Conservation (phyloP, 441 rosid genomes). For the Francoa sonchifolia region DNA sequence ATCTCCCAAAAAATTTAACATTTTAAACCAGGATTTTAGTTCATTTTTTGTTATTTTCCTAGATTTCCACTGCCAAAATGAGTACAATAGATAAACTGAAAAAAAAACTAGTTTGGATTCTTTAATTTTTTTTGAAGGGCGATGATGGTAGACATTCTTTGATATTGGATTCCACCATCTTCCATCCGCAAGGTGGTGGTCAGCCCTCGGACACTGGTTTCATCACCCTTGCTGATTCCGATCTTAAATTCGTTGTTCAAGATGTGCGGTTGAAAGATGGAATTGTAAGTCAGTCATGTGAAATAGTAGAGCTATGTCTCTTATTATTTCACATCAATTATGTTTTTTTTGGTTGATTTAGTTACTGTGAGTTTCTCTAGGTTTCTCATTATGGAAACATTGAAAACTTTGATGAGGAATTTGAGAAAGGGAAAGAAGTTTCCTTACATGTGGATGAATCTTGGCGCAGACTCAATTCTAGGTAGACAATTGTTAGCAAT, state of each 20-base stretch:
- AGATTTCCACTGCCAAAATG: no score
- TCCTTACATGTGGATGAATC: conserved; percentile 42
- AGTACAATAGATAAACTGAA: no score
- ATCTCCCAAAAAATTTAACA: no score
- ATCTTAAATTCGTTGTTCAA: conserved; percentile 40
- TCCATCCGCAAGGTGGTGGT: conserved; percentile 93
- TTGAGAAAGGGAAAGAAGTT: conserved; percentile 35
- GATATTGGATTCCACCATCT: conserved; percentile 55
- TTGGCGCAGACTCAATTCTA: conserved; percentile 58
- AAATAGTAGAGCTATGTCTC: not conserved
- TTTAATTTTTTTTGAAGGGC: conserved; percentile 19
- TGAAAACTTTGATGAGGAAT: conserved; percentile 25
- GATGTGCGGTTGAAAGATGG: conserved; percentile 74
- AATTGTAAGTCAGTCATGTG: conserved; percentile 22
- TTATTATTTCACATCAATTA: not conserved
- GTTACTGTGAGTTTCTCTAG: conserved; percentile 15
- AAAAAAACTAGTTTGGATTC: not conserved
- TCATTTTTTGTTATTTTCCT: no score
- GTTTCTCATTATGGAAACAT: conserved; percentile 60
- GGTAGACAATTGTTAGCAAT: conserved; percentile 20
- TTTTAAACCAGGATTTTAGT: no score
- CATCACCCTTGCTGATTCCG: conserved; percentile 20
- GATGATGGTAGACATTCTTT: conserved; percentile 48
- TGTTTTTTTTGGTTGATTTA: not conserved
- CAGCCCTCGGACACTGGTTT: conserved; percentile 71